Base-by-base conservation (phyloP, 2,329 filamentous ascomycete species). In the Moelleriella libera region DNA sequence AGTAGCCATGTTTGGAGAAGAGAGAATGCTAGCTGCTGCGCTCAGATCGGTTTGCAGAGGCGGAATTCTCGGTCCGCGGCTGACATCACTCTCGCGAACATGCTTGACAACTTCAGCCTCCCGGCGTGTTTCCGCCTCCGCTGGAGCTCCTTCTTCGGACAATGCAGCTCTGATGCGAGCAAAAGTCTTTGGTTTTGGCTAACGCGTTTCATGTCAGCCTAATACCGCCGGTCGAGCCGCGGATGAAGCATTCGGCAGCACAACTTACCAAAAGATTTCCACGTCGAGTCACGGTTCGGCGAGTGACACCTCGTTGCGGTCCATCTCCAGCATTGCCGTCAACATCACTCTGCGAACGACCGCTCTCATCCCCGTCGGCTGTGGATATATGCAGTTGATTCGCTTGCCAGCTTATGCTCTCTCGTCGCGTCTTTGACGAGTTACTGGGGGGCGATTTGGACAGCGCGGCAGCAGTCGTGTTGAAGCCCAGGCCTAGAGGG, bases 111-210 rank as follows among this genome's bases (percentile, higher is more conserved):
- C 92, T 64, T 97, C 90, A 39, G 90, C 88, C 69, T 98, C 92
- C 40, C 88, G 83, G 46, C 85, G 82, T 49, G 88, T 81, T 63
- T 98, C 92, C 41, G 84, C 83, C 57, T 98, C 92, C 8, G 94
- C 72, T 0, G 92, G 92, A 0, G 88, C 80, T 12, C 79, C 77
- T 67, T 98, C 92, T 66, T 98, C 92, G 49, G 86, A 74, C 1
- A 98, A 74, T 4, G 88, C 88, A 7, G 90, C 92, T 51, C 86
- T 81, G 54, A 98, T 95, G 9, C 92, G 83, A 5, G 89, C 88
- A 63, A 98, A 98, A 0, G 84, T 88, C 67, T 95, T 94, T 1
- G 90, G 92, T 71, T 97, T 98, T 10, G 94, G 92, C 86, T 94
- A 54, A 37, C 37, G 8, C 29, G 48, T 6, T 37, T 37, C 2